These are phyloP conservation scores for Cardamine occulta DNA, from an alignment of 345 rosid genomes.

Conservation along the genomic window DNA sequence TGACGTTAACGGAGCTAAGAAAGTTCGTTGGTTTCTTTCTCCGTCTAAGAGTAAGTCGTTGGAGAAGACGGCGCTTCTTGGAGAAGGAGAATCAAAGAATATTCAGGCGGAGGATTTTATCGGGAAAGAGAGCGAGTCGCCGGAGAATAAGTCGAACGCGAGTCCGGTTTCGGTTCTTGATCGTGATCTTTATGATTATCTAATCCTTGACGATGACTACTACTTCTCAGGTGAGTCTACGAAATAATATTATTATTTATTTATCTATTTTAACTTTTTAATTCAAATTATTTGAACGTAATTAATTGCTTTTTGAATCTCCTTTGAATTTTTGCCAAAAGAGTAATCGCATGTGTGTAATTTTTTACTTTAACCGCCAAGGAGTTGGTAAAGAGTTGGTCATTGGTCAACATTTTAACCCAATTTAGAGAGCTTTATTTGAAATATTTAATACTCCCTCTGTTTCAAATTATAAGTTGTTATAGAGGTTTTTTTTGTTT, in stretches of 20 bases:
- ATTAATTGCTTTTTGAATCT: not conserved
- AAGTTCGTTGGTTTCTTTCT: slow-evolving; percentile 48
- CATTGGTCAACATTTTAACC: slow-evolving; percentile 20
- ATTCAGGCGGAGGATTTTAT: slow-evolving; percentile 7
- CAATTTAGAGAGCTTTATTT: not conserved
- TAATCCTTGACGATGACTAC: slow-evolving; percentile 43
- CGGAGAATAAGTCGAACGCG: slow-evolving; percentile 45
- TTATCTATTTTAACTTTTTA: not conserved
- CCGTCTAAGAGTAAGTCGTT: slow-evolving; percentile 40
- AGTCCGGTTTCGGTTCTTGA: slow-evolving; percentile 69
- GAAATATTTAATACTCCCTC: not conserved
- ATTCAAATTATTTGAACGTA: not conserved
- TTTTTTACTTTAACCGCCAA: not conserved
- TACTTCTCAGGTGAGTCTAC: slow-evolving; percentile 52
- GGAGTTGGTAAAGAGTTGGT: not conserved
- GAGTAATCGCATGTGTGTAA: not conserved
- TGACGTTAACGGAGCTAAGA: slow-evolving; percentile 45
- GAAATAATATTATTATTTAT: not conserved
- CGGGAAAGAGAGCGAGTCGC: slow-evolving; percentile 36
- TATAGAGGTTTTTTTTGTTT: no score
- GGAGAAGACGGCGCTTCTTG: slow-evolving; percentile 38
- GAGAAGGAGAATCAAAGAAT: slow-evolving; percentile 28
- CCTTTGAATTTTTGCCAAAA: not conserved
- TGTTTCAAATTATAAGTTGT: no score
- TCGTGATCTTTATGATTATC: slow-evolving; percentile 49